Conservation (phyloP, 2,329 filamentous ascomycete species). For the Colletotrichum tanaceti region DNA sequence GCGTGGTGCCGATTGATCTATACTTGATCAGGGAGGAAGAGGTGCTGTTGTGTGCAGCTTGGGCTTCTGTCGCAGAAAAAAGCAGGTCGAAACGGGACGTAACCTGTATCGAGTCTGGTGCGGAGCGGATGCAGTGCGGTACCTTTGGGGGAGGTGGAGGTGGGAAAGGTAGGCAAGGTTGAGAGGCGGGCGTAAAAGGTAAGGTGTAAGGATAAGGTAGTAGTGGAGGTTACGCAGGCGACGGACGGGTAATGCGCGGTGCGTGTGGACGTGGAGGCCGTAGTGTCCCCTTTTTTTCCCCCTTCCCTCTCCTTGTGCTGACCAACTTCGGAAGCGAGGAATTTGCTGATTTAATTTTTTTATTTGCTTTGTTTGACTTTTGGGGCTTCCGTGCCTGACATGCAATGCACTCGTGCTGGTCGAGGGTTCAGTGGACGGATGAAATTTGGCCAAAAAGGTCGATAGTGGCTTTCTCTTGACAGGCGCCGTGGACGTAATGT, state of each 20-base stretch:
- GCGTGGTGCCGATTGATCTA: slow-evolving; percentile 74
- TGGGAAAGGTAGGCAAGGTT: slow-evolving; percentile 26
- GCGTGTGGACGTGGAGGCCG: slow-evolving; percentile 4
- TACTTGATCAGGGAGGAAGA: slow-evolving; percentile 71
- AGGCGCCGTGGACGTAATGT: slow-evolving; percentile 28
- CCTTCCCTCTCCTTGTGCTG: slow-evolving; percentile 33
- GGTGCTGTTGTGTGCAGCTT: slow-evolving; percentile 53
- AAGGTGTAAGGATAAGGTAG: slow-evolving; percentile 1
- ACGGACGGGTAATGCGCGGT: not conserved
- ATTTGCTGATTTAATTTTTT: slow-evolving; percentile 52
- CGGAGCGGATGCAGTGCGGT: slow-evolving; percentile 30
- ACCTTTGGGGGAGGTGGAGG: slow-evolving; percentile 28
- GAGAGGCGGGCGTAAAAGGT: slow-evolving; percentile 11
- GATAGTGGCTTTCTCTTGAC: slow-evolving; percentile 36
- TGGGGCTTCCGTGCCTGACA: slow-evolving; percentile 47
- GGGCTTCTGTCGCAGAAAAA: slow-evolving; percentile 62
- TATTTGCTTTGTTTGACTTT: slow-evolving; percentile 52
- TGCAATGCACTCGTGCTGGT: slow-evolving; percentile 45
- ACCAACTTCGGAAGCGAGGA: slow-evolving; percentile 61
- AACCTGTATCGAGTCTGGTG: slow-evolving; percentile 61
- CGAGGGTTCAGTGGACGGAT: slow-evolving; percentile 23
- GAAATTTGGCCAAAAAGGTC: slow-evolving; percentile 25
- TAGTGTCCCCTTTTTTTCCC: slow-evolving; percentile 7
- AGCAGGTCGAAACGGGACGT: slow-evolving; percentile 61
- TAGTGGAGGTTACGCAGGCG: slow-evolving; percentile 28